Conservation (phyloP, 2,329 filamentous ascomycete genomes). For the Emergomyces pasteurianus region DNA sequence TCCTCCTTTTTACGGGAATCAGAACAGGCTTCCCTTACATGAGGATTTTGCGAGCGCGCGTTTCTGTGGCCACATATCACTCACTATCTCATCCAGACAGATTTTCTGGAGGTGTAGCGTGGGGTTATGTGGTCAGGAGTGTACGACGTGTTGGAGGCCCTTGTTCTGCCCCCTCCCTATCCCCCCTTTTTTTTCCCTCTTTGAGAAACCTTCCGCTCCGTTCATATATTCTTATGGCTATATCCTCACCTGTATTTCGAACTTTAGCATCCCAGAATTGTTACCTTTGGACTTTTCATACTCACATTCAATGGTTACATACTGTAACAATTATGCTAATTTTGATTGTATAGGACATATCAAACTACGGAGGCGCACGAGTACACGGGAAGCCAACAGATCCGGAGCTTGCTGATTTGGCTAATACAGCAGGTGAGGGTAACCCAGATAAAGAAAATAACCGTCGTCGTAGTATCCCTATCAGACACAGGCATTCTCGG, state of each 20-base stretch:
- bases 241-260: not conserved
- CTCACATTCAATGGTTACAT: not conserved
- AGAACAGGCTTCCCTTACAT: not conserved
- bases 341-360: constrained; percentile 49
- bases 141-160: not conserved
- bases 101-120: not conserved
- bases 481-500: constrained; percentile 39
- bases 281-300: not conserved
- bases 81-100: not conserved
- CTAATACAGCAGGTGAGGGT: constrained; percentile 8
- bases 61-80: not conserved
- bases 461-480: constrained; percentile 31
- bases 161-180: not conserved
- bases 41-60: too few relatives aligned
- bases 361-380: constrained; percentile 64
- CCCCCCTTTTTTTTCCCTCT: not conserved
- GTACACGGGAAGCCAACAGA: constrained; percentile 58
- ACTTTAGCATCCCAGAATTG: too few relatives aligned
- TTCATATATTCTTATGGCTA: not conserved
- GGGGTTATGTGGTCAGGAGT: not conserved
- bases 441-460: constrained; percentile 38
- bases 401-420: constrained; percentile 51
- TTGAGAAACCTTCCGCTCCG: not conserved
- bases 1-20: not conserved
- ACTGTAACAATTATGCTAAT: not conserved